These are phyloP conservation scores for Neckera pumila DNA, from an alignment of 225 moss, liverwort and hornwort genomes.

Conservation along the genomic window DNA sequence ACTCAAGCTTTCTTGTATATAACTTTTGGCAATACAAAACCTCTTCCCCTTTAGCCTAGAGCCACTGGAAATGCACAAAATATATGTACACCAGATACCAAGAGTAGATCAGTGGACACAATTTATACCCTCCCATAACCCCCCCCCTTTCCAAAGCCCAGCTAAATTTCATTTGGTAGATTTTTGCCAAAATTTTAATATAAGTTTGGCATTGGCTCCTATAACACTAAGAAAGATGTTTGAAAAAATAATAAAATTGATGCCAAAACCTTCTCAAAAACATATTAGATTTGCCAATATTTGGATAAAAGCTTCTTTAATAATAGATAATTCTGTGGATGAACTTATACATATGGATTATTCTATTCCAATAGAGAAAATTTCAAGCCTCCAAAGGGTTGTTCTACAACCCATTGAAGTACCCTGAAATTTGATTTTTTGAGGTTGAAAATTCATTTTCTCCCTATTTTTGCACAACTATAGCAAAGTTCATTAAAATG, in stretches of 20 bases:
- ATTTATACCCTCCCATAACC: neutral
- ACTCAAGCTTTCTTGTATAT: neutral
- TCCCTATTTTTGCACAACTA: too few relatives aligned
- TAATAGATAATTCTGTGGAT: neutral
- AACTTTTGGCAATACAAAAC: neutral
- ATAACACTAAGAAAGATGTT: neutral
- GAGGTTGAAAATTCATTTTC: too few relatives aligned
- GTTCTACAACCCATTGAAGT: too few relatives aligned
- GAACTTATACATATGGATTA: neutral
- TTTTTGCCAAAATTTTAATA: neutral
- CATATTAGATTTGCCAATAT: neutral
- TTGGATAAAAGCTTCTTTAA: neutral
- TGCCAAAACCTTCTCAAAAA: neutral
- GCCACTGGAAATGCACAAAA: neutral
- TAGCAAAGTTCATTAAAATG: too few relatives aligned
- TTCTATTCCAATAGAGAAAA: too few relatives aligned
- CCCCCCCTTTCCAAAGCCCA: neutral
- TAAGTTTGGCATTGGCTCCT: neutral
- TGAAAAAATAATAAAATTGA: neutral
- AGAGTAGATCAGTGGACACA: neutral
- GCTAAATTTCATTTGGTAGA: neutral
- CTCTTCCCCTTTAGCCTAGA: fast-evolving
- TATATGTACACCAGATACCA: neutral
- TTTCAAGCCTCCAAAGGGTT: too few relatives aligned
- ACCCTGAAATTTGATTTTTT: too few relatives aligned